Base-by-base conservation (phyloP, 2,329 filamentous ascomycete genomes). In the Thelonectria olida region DNA sequence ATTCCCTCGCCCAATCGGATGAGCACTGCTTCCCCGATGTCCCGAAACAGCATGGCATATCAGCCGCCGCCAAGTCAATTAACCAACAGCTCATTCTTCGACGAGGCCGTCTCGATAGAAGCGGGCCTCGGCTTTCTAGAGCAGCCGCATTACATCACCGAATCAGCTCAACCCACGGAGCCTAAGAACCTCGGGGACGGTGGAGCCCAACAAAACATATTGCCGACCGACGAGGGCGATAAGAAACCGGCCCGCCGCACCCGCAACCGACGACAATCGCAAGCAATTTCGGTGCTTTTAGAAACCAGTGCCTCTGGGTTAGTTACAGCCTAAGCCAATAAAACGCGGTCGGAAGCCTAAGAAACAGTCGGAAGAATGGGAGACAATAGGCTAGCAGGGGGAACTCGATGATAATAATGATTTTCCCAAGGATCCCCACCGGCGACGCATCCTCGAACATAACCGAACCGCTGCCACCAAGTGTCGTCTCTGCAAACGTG, bases 391-490 rank as follows among this genome's bases (percentile, higher is more conserved):
- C 9, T 39, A 58, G 31, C 49, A 67, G 15, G 60, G 66, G 10
- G 65, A 64, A 12, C 48, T 67, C n/a, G 25, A 27, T 27, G 25
- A 27, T 27, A 9, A 27, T 27, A 9, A 27, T 27, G 25, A 27
- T 13, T 57, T 65, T 20, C 65, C 66, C 23, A 69, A 61, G 45
- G 68, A 71, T n/a, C 65, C 66, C 10, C 61, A 63, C 22, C 65
- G 67, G 7, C 63, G 67, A 49, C 71, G 63, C 12, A 67, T 71
- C 20, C 63, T 74, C 36, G 72, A 74, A 56, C 72, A 71, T 10
- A 74, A 74, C 50, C 65, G 72, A 49, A 64, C 72, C 25, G 72
- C 72, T 7, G 72, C 72, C 22, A 74, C 68, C 13, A 73, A 73
- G 45, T 74, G 71, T 49, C 72, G 72, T 20, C 53, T 65, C 5